Base-by-base conservation (phyloP, 495 filamentous ascomycete genomes). In the Endocarpon pusillum region DNA sequence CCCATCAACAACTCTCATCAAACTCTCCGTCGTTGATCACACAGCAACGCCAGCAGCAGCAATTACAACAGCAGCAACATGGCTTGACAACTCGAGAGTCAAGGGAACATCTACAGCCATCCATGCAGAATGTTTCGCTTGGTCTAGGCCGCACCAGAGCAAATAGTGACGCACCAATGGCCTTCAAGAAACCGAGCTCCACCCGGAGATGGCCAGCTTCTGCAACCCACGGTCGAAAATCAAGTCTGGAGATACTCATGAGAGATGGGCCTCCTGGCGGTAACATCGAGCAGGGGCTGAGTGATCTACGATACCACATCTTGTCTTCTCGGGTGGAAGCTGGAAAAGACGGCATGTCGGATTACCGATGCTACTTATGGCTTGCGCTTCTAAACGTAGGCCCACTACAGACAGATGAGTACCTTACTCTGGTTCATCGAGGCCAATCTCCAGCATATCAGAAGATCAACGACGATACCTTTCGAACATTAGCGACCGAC, bases 401-500 rank as follows among this genome's bases (percentile, higher is more conserved):
- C 5, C 73, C 92, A 11, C 58, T 94, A 35, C 64, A 70, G 16
- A 92, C 91, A 38, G 78, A 92, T 46, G 63, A 73, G 33, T 96
- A 99, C 49, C 78, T 96, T 37, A 66, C 72, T 35, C 73, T 99
- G 15, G 78, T 96, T 39, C 84, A 89, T 45, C 85, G 87, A 35
- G 86, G 86, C 32, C 77, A 87, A 8, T 94, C 86, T 1, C 85
- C 85, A 2, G 85, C 83, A 10, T 92, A 99, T 53, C 71, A 81
- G 28, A 99, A 99, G 55, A 99, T 99, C 48, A 80, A 84, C 46
- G 92, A 99, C 44, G 89, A 99, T 51, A 93, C 89, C 19, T 96
- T 94, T 49, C 83, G 89, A 42, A 99, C 89, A 0, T 58, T 99
- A 6, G 83, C 86, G 6, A 94, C 86, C 19, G 87, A 99, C 47